A percentile compares a stretch with the other conserved stretches of the same genome.
phyloP scores from a whole-genome alignment of 163 green algal genomes.

The Prototheca wickerhamii region DNA sequence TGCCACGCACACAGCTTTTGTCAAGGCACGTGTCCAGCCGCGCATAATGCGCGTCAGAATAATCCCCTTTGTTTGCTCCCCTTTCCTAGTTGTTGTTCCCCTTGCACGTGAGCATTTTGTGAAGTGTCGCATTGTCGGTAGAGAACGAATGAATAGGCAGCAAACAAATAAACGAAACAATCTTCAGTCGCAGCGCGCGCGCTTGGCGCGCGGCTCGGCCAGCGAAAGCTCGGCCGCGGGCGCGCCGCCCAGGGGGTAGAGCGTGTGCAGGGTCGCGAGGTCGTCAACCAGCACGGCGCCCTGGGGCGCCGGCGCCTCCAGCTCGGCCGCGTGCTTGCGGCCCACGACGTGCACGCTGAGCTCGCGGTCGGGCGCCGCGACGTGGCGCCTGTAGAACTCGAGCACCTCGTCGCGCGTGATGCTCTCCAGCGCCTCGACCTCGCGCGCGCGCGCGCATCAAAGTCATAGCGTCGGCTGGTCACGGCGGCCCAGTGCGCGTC shows the following conservation, averaged over 20 bases:
- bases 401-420: conserved; percentile 32
- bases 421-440: conserved; percentile 35
- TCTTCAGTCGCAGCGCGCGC: too few relatives aligned
- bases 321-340: conserved; percentile 5
- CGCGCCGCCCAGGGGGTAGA: neutral
- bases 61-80: too few relatives aligned
- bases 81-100: too few relatives aligned
- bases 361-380: conserved; percentile 26
- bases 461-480: conserved; percentile 45
- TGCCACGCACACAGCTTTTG: too few relatives aligned
- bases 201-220: too few relatives aligned
- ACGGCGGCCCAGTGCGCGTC: conserved; percentile 77
- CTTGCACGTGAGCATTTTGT: too few relatives aligned
- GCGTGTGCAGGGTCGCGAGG: neutral
- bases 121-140: too few relatives aligned
- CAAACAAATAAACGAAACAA: too few relatives aligned
- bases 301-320: neutral
- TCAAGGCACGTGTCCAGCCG: too few relatives aligned
- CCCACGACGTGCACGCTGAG: conserved; percentile 46
- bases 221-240: neutral
- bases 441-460: conserved; percentile 36
- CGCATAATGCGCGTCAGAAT: too few relatives aligned
- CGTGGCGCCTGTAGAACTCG: conserved; percentile 22
- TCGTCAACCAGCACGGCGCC: neutral
- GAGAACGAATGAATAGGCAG: too few relatives aligned